Evolutionary conservation across 257 asterid genomes (phyloP), one percentile per base, ranked within the genome.

Genomic region (Nicotiana benthamiana): DNA sequence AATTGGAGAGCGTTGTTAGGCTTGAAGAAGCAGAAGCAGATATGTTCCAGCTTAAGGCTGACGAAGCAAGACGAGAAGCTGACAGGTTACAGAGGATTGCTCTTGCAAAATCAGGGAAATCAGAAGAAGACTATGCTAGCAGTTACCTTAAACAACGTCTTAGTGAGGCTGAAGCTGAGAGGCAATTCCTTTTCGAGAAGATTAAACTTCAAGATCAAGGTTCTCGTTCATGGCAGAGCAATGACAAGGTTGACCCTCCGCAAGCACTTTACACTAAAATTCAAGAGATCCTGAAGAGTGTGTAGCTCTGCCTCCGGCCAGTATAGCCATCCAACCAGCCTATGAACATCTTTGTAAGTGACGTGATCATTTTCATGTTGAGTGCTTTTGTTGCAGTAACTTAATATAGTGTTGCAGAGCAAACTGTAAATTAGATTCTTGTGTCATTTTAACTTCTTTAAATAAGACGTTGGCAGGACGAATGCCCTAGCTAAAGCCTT

Each of bases 111-210:
- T 88, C 92, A 0, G 99, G 90, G 78, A 95, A 92, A 80, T 89
- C 97, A 0, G 98, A 93, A 76, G 99, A 95, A 79, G 98, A 95
- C 79, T 95, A 93, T 51, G 92, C 97, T 2, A 93, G 97, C 83
- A 86, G 95, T 81, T 95, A 95, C 81, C 93, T 95, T 46, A 92
- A 95, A 84, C 99, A 93, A 80, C 90, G 97, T 48, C 82, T 95
- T 86, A 97, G 89, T 3, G 99, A 95, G 85, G 99, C 99, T 7
- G 99, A 95, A 88, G 97, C 97, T 17, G 99, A 95, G 94, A 95
- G 88, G 80, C 97, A 93, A 82, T 92, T 90, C 82, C 57, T 95
- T 79, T 91, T 93, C 20, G 97, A 95, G 88, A 95, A 93, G 83
- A 88, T 95, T 30, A 95, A 93, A 90, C 94, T 95, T 80, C 97